Base-by-base conservation (phyloP, 768 basidiomycete species). In the Coprinopsis strossmayeri region DNA sequence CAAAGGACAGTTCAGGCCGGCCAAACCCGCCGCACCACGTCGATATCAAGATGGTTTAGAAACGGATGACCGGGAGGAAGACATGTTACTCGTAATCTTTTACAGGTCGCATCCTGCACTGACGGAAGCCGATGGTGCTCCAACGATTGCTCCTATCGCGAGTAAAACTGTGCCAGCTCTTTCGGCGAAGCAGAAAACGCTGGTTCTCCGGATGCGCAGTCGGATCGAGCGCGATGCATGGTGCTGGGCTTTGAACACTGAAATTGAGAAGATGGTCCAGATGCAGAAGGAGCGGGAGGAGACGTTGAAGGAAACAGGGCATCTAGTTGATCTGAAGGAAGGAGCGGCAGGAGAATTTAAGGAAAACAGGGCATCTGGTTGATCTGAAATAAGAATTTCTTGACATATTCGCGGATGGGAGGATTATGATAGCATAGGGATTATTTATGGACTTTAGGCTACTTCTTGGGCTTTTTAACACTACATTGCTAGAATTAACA, bases 241-340 rank as follows among this genome's bases (percentile, higher is more conserved):
- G 94, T 91, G 91, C 57, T 96, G 89, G 87, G 91, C 90, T 0
- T 66, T 98, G 56, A 92, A 90, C 52, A 78, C 78, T 38, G 91
- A 95, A 68, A 91, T 96, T 53, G 92, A 97, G 66, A 82, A 81
- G 61, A 66, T 87, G 12, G 79, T 79, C 32, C 71, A 89, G 59
- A 66, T 66, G 7, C 79, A 82, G 57, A 68, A 60, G 52, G 77
- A 75, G 17, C 70, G 89, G 54, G 92, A 94, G 62, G 73, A 71
- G 34, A 74, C 64, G 55, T 62, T 89, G 57, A 74, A 86, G 60
- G 77, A 82, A 46, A 72, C 72, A 9, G 91, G 91, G 5, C 73
- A 71, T 48, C 59, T 89, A 51, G 60, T 76, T 37, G 62, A 69
- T 38, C 48, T 66, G 47, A 52, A 48, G 21, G 57, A 68, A 60